A percentile compares a stretch with the other conserved stretches of the same genome.
Conservation (phyloP, 331 rosid genomes). For the Erythrophleum ivorense region DNA sequence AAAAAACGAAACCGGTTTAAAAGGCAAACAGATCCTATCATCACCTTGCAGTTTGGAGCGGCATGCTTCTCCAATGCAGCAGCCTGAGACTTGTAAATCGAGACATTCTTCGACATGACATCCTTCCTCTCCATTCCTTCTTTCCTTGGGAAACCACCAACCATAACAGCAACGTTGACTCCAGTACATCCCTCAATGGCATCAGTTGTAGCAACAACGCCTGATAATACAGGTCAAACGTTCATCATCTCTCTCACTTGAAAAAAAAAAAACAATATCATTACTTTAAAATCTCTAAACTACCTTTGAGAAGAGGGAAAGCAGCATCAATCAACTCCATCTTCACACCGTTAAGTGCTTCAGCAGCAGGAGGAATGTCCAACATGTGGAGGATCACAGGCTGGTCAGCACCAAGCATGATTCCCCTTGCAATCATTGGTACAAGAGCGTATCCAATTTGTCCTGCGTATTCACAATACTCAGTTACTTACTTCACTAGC, state of each 20-base stretch:
- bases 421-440: no score
- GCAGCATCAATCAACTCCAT: slow-evolving; percentile 97
- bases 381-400: slow-evolving; percentile 93
- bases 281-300: not conserved
- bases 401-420: slow-evolving; percentile 82
- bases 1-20: not conserved
- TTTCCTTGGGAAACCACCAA: slow-evolving; percentile 95
- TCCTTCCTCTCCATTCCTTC: slow-evolving; percentile 96
- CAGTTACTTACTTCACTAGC: no score
- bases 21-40: not conserved
- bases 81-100: no score
- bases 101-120: no score
- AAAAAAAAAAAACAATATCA: not conserved
- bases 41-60: slow-evolving; percentile 88
- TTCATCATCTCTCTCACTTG: not conserved
- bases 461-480: no score
- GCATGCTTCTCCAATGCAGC: no score
- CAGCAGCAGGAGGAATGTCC: slow-evolving; percentile 84
- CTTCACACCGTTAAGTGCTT: no score
- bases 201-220: slow-evolving; percentile 96
- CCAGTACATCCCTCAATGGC: no score
- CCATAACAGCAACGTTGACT: slow-evolving; percentile 81
- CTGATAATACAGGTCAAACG: slow-evolving; percentile 40
- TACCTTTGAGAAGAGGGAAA: slow-evolving; percentile 92
- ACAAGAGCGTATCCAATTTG: no score